Base-by-base conservation (phyloP, 2,329 filamentous ascomycete species). In the Trichoderma sp. region DNA sequence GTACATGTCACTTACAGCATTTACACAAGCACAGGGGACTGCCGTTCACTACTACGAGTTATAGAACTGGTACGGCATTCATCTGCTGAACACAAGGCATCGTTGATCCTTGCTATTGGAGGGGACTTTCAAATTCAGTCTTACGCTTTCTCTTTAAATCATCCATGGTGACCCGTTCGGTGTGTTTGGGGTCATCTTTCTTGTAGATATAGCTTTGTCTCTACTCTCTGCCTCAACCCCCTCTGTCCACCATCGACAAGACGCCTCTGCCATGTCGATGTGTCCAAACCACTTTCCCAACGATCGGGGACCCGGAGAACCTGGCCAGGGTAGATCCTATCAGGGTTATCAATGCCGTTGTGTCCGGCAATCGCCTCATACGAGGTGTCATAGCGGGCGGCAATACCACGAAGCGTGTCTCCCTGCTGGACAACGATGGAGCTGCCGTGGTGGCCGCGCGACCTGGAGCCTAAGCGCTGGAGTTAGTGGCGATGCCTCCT, bases 311-410 rank as follows among this genome's bases (percentile, higher is more conserved):
- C 67, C 64, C 77, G 72, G 2, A 82, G 74, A 2, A 74, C 74
- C 72, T 82, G 80, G 2, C 80, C 80, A 0, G 80, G 80, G 68
- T 80, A 80, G 68, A 82, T 82, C 73, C 80, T 68, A 52, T 82
- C 80, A 6, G 80, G 78, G 71, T 82, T 81, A 65, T 70, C 52
- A 67, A 82, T 78, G 70, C 74, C 75, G 70, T 82, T 82, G 37
- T 73, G 74, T 22, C 77, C 72, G 10, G 78, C 79, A 42, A 82
- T 76, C 27, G 81, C 80, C 37, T 82, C 78, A 39, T 76, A 81
- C 17, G 73, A 74, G 57, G 72, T 72, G 60, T 74, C 73, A 59
- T 76, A 76, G 2, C 74, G 74, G 12, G 69, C 70, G 4, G 76
- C 80, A 35, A 82, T 82, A 19, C 72, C 72, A 10, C 80, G 76